Evolutionary conservation across 2,329 filamentous ascomycete genomes (phyloP).

Genomic region (Ophiostoma angusticollis): DNA sequence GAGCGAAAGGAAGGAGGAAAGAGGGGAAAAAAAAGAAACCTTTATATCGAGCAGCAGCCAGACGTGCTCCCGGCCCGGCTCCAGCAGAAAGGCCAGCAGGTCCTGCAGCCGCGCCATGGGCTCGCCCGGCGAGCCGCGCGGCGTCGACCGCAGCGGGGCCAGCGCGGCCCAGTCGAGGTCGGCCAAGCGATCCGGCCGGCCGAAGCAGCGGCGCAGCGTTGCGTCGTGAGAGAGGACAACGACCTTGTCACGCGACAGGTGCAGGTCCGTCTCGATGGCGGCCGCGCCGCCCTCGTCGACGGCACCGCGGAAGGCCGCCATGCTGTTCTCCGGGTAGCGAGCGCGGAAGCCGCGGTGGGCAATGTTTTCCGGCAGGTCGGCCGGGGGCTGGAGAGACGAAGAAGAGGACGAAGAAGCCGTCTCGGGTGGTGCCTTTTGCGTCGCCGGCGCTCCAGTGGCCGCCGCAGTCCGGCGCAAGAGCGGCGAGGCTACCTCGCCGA

Average conservation of each 20-base stretch:
- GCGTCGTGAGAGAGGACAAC: conserved; percentile 79
- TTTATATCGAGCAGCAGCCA: conserved; percentile 89
- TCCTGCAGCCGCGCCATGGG: conserved; percentile 63
- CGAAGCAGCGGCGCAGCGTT: conserved; percentile 69
- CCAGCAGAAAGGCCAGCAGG: conserved; percentile 56
- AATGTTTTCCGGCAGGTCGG: conserved; percentile 61
- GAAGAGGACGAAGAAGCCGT: too few relatives aligned
- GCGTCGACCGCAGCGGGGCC: conserved; percentile 51
- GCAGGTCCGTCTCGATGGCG: conserved; percentile 80
- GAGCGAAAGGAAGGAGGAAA: conserved; percentile 9
- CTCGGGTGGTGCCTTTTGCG: too few relatives aligned
- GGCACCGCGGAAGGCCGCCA: conserved; percentile 37
- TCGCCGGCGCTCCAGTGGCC: too few relatives aligned
- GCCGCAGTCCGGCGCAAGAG: too few relatives aligned
- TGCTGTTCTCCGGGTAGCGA: conserved; percentile 71
- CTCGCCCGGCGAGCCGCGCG: conserved; percentile 46
- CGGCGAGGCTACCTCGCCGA: too few relatives aligned
- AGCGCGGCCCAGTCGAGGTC: conserved; percentile 70
- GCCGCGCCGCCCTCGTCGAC: conserved; percentile 33
- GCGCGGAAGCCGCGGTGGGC: conserved; percentile 71
- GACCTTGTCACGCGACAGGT: conserved; percentile 68
- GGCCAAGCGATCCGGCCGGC: conserved; percentile 54
- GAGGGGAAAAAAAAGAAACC: conserved; percentile 27
- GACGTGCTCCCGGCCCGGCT: conserved; percentile 50
- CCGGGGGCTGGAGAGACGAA: too few relatives aligned